phyloP scores from a whole-genome alignment of 2,329 filamentous ascomycete species.

The Paraphaeosphaeria sporulosa region DNA sequence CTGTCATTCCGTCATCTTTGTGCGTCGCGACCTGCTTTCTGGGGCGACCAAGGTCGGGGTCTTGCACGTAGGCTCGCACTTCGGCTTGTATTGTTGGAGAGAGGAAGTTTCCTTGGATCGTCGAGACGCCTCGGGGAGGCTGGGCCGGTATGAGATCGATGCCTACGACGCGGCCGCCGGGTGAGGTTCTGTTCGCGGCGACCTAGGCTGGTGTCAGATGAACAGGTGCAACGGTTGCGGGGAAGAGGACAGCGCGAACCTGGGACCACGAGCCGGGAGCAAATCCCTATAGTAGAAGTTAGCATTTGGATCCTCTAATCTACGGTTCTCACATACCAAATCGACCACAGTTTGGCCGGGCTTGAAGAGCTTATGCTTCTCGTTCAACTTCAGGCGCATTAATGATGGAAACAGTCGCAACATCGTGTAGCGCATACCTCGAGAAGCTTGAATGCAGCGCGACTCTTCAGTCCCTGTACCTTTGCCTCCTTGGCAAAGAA shows the following conservation, averaged over 20 bases:
- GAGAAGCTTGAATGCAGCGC: slow-evolving; percentile 91
- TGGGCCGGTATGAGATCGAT: slow-evolving; percentile 94
- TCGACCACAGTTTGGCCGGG: slow-evolving; percentile 87
- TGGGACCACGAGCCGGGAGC: slow-evolving; percentile 72
- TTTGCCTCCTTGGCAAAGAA: slow-evolving; percentile 76
- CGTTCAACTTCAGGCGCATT: slow-evolving; percentile 70
- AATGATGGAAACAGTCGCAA: slow-evolving; percentile 13
- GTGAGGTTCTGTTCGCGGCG: slow-evolving; percentile 78
- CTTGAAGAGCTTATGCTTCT: slow-evolving; percentile 80
- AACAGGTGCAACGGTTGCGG: background rate
- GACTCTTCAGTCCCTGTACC: slow-evolving; percentile 82
- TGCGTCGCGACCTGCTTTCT: slow-evolving; percentile 40
- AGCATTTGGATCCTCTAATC: background rate
- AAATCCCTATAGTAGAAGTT: slow-evolving; percentile 66
- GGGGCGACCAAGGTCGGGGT: slow-evolving; percentile 66
- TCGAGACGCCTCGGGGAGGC: slow-evolving; percentile 89
- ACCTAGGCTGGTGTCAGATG: slow-evolving; percentile 64
- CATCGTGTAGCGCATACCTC: slow-evolving; percentile 63
- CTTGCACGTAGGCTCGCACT: slow-evolving; percentile 77
- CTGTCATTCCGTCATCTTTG: slow-evolving; percentile 39
- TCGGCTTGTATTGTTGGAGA: slow-evolving; percentile 75
- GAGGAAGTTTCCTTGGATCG: slow-evolving; percentile 94
- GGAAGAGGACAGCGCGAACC: slow-evolving; percentile 40
- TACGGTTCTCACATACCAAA: slow-evolving; percentile 62
- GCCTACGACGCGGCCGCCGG: slow-evolving; percentile 81